Percentiles rank a stretch among this genome's conserved stretches.
Evolutionary conservation across 352 stramenopile species (phyloP).

Genomic region (Pythium dissotocum): DNA sequence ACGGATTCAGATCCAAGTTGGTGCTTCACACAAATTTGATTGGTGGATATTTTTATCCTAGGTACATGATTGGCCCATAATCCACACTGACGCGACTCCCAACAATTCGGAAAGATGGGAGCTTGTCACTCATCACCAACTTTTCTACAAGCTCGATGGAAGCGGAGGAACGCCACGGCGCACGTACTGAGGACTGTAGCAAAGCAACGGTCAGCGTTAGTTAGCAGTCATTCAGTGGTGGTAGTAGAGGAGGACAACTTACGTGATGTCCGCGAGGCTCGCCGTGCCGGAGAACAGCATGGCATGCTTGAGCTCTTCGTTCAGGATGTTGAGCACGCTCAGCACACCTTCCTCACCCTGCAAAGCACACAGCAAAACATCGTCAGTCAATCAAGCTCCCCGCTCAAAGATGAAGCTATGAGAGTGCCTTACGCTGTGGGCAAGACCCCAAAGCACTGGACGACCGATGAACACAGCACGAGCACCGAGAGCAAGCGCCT

Average conservation of each 20-base stretch:
- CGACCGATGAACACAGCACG: conserved; percentile 94
- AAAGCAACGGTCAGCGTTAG: not conserved
- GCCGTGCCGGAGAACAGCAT: conserved; percentile 88
- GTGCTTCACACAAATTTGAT: conserved; percentile 1
- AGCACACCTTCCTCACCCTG: conserved; percentile 86
- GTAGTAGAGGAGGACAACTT: conserved; percentile 4
- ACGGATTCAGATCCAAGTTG: conserved; percentile 8
- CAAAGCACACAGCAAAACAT: not conserved
- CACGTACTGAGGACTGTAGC: conserved; percentile 36
- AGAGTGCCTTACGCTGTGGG: conserved; percentile 68
- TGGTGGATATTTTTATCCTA: conserved; percentile 14
- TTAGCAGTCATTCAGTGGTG: not conserved
- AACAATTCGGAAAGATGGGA: not conserved
- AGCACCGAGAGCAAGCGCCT: conserved; percentile 92
- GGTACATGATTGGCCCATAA: conserved; percentile 28
- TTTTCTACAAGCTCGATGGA: conserved; percentile 23
- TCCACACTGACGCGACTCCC: not conserved
- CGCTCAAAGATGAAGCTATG: not conserved
- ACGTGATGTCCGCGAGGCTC: conserved; percentile 74
- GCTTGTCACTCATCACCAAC: too few relatives aligned
- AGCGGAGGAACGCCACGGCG: conserved; percentile 29
- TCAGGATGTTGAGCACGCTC: conserved; percentile 90
- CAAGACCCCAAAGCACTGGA: conserved; percentile 93
- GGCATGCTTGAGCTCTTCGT: conserved; percentile 90
- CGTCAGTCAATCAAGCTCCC: not conserved